Percentiles rank a stretch among this genome's conserved stretches.
Conservation (phyloP, 352 stramenopile genomes). For the Phytophthora boehmeriae region DNA sequence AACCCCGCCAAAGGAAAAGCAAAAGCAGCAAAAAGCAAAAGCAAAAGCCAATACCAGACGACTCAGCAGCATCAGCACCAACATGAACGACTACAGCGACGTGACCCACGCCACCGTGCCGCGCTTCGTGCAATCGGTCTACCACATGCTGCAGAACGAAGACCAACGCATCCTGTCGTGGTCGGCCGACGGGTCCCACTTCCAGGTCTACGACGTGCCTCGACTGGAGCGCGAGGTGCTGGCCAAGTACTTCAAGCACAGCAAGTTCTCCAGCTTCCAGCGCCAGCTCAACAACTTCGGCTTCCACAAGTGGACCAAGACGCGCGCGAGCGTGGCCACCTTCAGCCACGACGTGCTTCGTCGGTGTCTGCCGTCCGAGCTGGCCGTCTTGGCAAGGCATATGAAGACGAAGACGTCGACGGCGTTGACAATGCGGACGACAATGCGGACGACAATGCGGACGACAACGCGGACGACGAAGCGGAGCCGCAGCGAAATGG, state of each 20-base stretch:
- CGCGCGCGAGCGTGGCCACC: slow-evolving; percentile 59
- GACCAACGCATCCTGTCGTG: slow-evolving; percentile 49
- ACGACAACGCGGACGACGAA: slow-evolving; percentile 13
- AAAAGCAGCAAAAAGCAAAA: too few relatives aligned
- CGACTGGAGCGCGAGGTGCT: slow-evolving; percentile 62
- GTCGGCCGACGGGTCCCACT: slow-evolving; percentile 61
- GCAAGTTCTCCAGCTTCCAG: slow-evolving; percentile 90
- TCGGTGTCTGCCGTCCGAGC: slow-evolving; percentile 38
- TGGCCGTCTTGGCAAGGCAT: slow-evolving; percentile 11
- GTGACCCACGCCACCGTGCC: slow-evolving; percentile 15
- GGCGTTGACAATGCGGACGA: neutral
- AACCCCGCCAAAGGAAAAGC: too few relatives aligned
- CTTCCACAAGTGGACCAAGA: slow-evolving; percentile 88
- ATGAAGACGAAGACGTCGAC: slow-evolving; percentile 14
- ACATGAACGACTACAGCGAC: neutral
- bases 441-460: neutral
- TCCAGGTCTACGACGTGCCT: slow-evolving; percentile 82
- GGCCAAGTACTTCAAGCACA: slow-evolving; percentile 85
- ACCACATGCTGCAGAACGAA: slow-evolving; percentile 71
- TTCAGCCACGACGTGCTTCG: slow-evolving; percentile 69
- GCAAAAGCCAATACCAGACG: too few relatives aligned
- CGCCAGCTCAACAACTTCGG: slow-evolving; percentile 93
- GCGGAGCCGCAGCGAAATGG: slow-evolving; percentile 8
- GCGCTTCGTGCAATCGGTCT: slow-evolving; percentile 56
- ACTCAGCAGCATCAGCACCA: too few relatives aligned